Evolutionary conservation across 768 basidiomycete genomes (phyloP).

Genomic region (Phaeotremella fagi): DNA sequence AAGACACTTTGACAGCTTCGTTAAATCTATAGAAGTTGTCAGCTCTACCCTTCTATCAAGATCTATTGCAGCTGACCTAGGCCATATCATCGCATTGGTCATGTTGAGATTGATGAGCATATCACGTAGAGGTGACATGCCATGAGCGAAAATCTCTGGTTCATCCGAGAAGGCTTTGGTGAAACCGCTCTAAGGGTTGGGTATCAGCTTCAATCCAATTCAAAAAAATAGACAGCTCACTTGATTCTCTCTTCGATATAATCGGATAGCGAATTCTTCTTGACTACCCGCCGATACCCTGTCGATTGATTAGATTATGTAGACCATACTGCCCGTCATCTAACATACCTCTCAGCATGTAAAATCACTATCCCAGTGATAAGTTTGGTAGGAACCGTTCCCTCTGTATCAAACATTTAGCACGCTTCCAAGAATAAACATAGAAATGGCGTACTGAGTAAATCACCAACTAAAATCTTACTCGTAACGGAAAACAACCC

Average conservation of each 20-base stretch:
- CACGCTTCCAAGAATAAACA: too few species aligned
- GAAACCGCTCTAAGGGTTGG: constrained; percentile 61
- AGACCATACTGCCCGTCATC: background rate
- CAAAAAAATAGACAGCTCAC: constrained; percentile 26
- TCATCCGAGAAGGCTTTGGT: constrained; percentile 96
- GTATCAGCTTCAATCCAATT: background rate
- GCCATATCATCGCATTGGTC: constrained; percentile 83
- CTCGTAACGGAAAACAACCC: constrained; percentile 89
- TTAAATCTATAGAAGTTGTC: constrained; percentile 66
- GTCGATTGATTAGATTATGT: background rate
- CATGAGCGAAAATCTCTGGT: constrained; percentile 88
- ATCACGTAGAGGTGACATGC: constrained; percentile 82
- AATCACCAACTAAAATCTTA: constrained; percentile 89
- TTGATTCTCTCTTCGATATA: constrained; percentile 83
- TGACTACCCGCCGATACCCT: constrained; percentile 78
- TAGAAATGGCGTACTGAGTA: constrained; percentile 58
- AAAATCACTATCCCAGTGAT: constrained; percentile 86
- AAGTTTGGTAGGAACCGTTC: constrained; percentile 69
- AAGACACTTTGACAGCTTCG: constrained; percentile 72
- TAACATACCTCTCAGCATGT: constrained; percentile 76
- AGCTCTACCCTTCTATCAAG: too few species aligned
- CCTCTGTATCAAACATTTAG: constrained; percentile 47
- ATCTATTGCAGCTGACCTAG: constrained; percentile 56
- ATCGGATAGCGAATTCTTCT: constrained; percentile 87
- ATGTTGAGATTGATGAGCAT: constrained; percentile 91